Evolutionary conservation across 768 basidiomycete genomes (phyloP).

Genomic region (Kockovaella imperatae): DNA sequence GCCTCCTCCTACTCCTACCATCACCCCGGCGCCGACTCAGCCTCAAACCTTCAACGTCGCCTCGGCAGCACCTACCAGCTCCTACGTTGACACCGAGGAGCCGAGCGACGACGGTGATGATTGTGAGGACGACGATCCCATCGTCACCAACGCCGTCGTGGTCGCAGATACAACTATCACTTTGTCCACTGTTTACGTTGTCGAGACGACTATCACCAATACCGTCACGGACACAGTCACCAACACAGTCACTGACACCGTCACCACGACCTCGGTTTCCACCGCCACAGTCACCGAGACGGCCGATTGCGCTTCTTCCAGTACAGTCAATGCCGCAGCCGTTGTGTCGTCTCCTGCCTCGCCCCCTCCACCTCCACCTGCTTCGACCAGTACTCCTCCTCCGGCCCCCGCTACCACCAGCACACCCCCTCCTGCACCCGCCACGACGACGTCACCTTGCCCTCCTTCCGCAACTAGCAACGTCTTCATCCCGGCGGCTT

Average conservation of each 20-base stretch:
- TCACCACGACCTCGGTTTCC: neutral
- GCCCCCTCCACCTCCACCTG: neutral
- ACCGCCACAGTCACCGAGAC: conserved; percentile 3
- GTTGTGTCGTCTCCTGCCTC: neutral
- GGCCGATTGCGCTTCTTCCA: neutral
- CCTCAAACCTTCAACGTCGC: neutral
- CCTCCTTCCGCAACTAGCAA: neutral
- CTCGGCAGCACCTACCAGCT: neutral
- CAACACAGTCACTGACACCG: neutral
- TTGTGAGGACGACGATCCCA: neutral
- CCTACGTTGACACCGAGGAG: neutral
- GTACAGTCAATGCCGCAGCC: neutral
- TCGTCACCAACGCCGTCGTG: neutral
- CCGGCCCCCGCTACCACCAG: neutral
- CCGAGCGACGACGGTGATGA: too few species aligned
- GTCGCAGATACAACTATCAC: neutral
- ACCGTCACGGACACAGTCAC: neutral
- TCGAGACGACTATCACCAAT: too few species aligned
- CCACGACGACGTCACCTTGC: neutral
- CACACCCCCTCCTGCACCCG: neutral
- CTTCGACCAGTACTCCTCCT: neutral
- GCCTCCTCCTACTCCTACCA: neutral
- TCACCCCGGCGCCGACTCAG: neutral
- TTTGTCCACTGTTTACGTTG: neutral
- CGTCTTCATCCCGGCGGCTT: too few species aligned